A percentile compares a stretch with the other conserved stretches of the same genome.
Conservation (phyloP, 495 filamentous ascomycete genomes). For the Astrocystis sublimbata region DNA sequence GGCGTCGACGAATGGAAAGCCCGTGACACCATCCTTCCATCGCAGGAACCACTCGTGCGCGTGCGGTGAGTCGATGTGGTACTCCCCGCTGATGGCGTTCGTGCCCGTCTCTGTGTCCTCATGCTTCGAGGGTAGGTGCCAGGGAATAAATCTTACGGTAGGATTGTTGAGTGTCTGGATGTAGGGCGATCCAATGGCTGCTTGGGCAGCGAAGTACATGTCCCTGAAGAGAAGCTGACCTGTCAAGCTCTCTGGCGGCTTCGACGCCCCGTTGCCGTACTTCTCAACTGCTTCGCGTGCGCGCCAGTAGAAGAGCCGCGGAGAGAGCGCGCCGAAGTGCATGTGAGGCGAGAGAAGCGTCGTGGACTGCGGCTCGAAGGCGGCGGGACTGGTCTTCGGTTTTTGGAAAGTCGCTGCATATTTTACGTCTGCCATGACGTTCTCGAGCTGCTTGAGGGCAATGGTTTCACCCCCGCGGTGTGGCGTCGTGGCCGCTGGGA, state of each 20-base stretch:
- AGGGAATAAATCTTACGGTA: conserved; percentile 65
- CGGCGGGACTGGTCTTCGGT: conserved; percentile 68
- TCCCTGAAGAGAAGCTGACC: conserved; percentile 73
- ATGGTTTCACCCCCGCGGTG: conserved; percentile 64
- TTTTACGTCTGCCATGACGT: conserved; percentile 55
- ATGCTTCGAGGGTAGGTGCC: conserved; percentile 64
- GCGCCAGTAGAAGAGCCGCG: conserved; percentile 67
- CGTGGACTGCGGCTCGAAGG: conserved; percentile 66
- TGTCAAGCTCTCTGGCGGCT: conserved; percentile 61
- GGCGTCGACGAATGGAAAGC: conserved; percentile 74
- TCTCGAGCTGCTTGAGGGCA: conserved; percentile 52
- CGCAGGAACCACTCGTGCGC: conserved; percentile 64
- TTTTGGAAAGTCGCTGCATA: conserved; percentile 71
- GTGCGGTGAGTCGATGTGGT: conserved; percentile 55
- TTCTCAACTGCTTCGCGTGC: conserved; percentile 56
- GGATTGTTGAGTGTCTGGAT: conserved; percentile 58
- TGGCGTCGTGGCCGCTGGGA: conserved; percentile 56
- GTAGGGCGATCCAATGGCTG: conserved; percentile 59
- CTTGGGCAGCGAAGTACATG: conserved; percentile 76
- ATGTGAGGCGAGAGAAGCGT: conserved; percentile 68
- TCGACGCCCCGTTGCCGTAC: conserved; percentile 49
- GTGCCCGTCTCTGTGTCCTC: conserved; percentile 35
- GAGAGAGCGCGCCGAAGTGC: conserved; percentile 67
- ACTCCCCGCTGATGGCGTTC: conserved; percentile 46
- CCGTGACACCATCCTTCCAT: conserved; percentile 65